Percentiles rank a stretch among this genome's conserved stretches.
phyloP scores from a whole-genome alignment of 2,329 filamentous ascomycete species.

The Aureobasidium sp. region DNA sequence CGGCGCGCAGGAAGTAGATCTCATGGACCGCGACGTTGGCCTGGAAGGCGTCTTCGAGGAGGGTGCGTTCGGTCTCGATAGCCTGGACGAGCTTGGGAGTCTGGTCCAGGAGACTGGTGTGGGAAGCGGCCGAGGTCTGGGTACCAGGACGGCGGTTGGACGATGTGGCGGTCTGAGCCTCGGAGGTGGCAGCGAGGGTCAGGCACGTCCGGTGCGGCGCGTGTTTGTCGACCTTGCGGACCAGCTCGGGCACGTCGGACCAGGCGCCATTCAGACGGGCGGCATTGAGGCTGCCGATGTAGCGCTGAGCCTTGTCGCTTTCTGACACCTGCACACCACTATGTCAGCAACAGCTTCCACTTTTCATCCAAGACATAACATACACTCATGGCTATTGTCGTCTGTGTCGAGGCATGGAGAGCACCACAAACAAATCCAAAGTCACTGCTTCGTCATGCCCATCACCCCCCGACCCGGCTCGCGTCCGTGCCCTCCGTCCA shows the following conservation, averaged over 20 bases:
- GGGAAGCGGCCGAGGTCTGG: constrained; percentile 30
- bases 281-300: constrained; percentile 73
- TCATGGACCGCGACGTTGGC: constrained; percentile 76
- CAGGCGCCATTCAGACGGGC: constrained; percentile 84
- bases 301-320: constrained; percentile 70
- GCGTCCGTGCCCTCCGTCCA: not conserved
- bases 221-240: constrained; percentile 92
- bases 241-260: constrained; percentile 76
- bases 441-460: not conserved
- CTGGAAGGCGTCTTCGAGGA: constrained; percentile 57
- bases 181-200: constrained; percentile 39
- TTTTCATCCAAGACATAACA: not conserved
- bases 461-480: not conserved
- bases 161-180: constrained; percentile 39
- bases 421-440: not conserved
- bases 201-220: constrained; percentile 70
- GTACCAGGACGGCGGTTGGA: constrained; percentile 35
- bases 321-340: constrained; percentile 36
- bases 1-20: constrained; percentile 69
- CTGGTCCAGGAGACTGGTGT: constrained; percentile 13
- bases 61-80: constrained; percentile 32
- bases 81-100: constrained; percentile 16
- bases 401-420: not conserved
- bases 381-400: not conserved
- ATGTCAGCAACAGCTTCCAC: not conserved